Evolutionary conservation across 129 eudicot species (phyloP), one percentile per base, ranked within the genome.

Genomic region (Calendula officinalis): DNA sequence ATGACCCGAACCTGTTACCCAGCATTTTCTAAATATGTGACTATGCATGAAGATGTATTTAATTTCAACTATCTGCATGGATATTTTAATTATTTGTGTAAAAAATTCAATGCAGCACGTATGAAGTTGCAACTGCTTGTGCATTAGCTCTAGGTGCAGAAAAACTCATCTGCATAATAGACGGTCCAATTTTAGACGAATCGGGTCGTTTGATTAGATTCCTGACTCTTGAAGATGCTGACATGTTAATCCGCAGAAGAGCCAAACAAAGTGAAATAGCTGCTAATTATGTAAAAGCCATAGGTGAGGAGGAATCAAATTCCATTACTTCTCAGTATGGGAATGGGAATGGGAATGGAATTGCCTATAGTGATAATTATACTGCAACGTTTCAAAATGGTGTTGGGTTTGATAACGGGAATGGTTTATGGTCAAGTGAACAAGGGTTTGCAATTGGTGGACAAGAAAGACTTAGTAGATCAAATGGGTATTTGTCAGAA

Each of bases 81-180:
- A 22, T 22, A 11, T 32, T 15, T 27, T 15, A 49, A 5, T 61
- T 33, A 58, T 48, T 57, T 13, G 15, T 76, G 62, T 60, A 16
- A 60, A 13, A 52, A 61, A 64, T 80, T 56, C 80, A 92, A 64
- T 80, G 60, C 82, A 92, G 98, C 71, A 83, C 98, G 44, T 92
- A 92, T 66, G 98, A 92, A 82, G 98, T 92, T 56, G 98, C 98
- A 38, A 92, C 98, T 58, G 98, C 98, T 47, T 92, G 98, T 64
- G 98, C 96, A 7, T 48, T 92, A 75, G 95, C 98, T 70, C 91
- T 92, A 56, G 91, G 87, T 57, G 98, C 98, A 12, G 98, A 92
- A 82, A 92, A 92, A 57, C 95, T 92, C 67, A 86, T 92, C 45
- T 88, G 96, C 77, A 60, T 92, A 38, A 88, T 92, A 37, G 96